Conservation (phyloP, 176 grass and related monocot genomes). For the Phoenix dactylifera region DNA sequence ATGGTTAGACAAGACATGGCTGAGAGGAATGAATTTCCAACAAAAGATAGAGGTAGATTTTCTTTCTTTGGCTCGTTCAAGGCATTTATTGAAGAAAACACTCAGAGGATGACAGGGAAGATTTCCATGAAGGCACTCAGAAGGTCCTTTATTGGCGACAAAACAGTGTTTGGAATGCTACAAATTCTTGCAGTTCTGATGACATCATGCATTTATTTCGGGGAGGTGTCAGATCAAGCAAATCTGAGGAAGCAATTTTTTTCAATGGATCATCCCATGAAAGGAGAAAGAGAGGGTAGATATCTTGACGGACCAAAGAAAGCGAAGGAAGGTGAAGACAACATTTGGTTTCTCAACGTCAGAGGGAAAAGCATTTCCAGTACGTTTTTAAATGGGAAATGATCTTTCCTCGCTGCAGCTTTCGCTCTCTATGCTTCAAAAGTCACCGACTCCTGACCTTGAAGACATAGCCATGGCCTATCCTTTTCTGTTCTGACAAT, state of each 20-base stretch:
- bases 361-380: constrained; percentile 51
- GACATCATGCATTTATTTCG: constrained; percentile 16
- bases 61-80: no score
- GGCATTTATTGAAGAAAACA: no score
- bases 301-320: constrained; percentile 9
- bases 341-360: constrained; percentile 32
- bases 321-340: constrained; percentile 8
- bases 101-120: constrained; percentile 16
- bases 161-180: constrained; percentile 35
- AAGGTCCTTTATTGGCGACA: constrained; percentile 21
- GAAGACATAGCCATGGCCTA: no score
- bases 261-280: constrained; percentile 14
- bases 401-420: constrained; percentile 36
- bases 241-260: constrained; percentile 22
- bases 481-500: no score
- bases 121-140: constrained; percentile 31
- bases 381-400: constrained; percentile 75
- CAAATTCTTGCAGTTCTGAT: constrained; percentile 43
- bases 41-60: no score
- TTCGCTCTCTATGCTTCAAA: constrained; percentile 13
- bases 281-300: not conserved
- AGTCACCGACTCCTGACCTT: no score
- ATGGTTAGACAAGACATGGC: constrained; percentile 21
- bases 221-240: constrained; percentile 4
- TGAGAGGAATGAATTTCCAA: constrained; percentile 34